Percentiles rank a stretch among this genome's conserved stretches.
These are phyloP conservation scores for Enteropsectra breve DNA, from an alignment of 371 early-diverging fungal species.

Conservation along the genomic window DNA sequence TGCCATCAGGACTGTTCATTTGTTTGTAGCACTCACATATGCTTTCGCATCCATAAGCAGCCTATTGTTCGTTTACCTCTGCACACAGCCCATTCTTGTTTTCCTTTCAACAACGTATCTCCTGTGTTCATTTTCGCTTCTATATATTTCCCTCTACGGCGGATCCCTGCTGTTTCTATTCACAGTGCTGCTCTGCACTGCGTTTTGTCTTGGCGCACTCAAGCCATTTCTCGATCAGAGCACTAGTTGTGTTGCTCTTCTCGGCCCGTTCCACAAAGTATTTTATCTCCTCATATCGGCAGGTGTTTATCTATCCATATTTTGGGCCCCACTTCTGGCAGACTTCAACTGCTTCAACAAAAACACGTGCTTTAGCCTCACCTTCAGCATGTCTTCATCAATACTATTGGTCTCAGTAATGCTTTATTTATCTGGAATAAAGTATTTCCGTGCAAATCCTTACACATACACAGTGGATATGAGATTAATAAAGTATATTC, in stretches of 20 bases:
- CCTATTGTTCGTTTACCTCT: not conserved
- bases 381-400: conserved; percentile 51
- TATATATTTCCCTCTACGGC: not conserved
- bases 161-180: not conserved
- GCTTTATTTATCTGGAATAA: conserved; percentile 41
- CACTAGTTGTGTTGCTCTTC: not conserved
- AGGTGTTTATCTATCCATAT: conserved; percentile 61
- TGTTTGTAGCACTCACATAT: not conserved
- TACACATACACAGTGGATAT: conserved; percentile 4
- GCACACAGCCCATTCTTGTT: not conserved
- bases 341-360: conserved; percentile 41
- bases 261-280: not conserved
- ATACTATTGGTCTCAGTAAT: conserved; percentile 45
- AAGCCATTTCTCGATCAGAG: not conserved
- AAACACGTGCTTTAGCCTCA: conserved; percentile 48
- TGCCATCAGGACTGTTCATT: not conserved
- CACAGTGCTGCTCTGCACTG: not conserved
- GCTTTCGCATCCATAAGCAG: not conserved
- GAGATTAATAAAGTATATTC: too few relatives aligned
- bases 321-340: conserved; percentile 29
- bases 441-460: not conserved
- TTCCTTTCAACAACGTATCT: not conserved
- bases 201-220: not conserved
- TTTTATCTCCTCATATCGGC: conserved; percentile 66
- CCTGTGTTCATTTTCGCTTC: not conserved